phyloP scores from a whole-genome alignment of 306 rosid genomes.

The Citrullus colocynthis region DNA sequence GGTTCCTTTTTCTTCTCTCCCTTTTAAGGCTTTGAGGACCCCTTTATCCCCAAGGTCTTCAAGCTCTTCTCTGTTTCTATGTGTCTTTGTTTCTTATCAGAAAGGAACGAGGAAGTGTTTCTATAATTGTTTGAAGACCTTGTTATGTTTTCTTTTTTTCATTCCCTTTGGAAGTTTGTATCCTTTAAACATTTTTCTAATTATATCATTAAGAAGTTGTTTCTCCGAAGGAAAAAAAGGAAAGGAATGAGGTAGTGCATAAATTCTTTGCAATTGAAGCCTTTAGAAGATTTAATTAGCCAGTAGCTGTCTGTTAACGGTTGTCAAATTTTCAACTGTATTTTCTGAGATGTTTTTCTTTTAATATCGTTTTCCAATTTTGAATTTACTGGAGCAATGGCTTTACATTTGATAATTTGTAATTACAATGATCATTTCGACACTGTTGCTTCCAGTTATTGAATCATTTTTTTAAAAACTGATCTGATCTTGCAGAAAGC shows the following conservation, averaged over 20 bases:
- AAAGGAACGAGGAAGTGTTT: background rate
- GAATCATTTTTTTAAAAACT: background rate
- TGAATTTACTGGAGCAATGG: background rate
- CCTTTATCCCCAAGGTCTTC: background rate
- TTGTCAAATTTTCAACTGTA: background rate
- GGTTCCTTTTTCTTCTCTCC: background rate
- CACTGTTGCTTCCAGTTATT: background rate
- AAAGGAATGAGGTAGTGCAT: background rate
- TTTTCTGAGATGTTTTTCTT: background rate
- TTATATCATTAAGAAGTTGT: too few relatives aligned
- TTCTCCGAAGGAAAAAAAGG: too few relatives aligned
- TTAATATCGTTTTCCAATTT: background rate
- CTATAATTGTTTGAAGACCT: too few relatives aligned
- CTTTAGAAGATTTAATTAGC: background rate
- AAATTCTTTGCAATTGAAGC: background rate
- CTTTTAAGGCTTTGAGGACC: background rate
- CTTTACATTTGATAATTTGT: background rate
- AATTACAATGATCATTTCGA: background rate
- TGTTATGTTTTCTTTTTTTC: too few relatives aligned
- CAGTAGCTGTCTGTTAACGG: background rate
- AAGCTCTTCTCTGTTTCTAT: background rate
- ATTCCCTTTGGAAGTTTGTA: too few relatives aligned
- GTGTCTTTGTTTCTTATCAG: background rate
- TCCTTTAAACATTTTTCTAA: too few relatives aligned
- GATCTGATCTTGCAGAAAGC: conserved; percentile 43